Evolutionary conservation across 108 stramenopile genomes (phyloP).

Genomic region (Fragilaria crotonensis): DNA sequence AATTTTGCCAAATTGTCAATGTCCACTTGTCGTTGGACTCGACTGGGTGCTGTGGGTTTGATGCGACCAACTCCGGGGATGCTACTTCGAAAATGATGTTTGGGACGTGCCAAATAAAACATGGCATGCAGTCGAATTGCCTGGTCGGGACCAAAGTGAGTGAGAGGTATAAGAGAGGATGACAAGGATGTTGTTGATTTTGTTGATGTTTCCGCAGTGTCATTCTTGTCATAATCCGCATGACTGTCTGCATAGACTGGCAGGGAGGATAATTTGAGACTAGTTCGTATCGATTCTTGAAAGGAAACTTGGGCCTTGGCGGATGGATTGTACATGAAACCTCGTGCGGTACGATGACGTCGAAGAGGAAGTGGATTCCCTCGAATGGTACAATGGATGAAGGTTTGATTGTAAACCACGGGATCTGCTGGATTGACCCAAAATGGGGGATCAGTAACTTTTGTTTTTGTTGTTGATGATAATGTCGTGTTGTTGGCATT

Average conservation of each 20-base stretch:
- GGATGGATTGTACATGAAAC: constrained; percentile 80
- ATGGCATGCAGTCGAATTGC: constrained; percentile 15
- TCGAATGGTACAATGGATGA: constrained; percentile 42
- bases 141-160: constrained; percentile 14
- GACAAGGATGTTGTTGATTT: not conserved
- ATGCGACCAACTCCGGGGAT: constrained; percentile 41
- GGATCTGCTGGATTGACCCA: constrained; percentile 15
- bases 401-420: not conserved
- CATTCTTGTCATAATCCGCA: not conserved
- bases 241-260: not conserved
- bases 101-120: constrained; percentile 71
- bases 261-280: no score
- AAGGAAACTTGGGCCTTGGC: constrained; percentile 49
- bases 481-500: not conserved
- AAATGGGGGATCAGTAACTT: no score
- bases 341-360: constrained; percentile 64
- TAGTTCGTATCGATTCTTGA: constrained; percentile 33
- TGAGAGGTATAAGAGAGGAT: not conserved
- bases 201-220: not conserved
- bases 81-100: constrained; percentile 50
- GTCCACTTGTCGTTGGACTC: constrained; percentile 33
- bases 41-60: constrained; percentile 31
- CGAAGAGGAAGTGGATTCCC: constrained; percentile 74
- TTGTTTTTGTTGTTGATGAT: constrained; percentile 3
- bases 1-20: constrained; percentile 84